Conservation (phyloP, 2,329 filamentous ascomycete species). For the Apiospora kogelbergensis region DNA sequence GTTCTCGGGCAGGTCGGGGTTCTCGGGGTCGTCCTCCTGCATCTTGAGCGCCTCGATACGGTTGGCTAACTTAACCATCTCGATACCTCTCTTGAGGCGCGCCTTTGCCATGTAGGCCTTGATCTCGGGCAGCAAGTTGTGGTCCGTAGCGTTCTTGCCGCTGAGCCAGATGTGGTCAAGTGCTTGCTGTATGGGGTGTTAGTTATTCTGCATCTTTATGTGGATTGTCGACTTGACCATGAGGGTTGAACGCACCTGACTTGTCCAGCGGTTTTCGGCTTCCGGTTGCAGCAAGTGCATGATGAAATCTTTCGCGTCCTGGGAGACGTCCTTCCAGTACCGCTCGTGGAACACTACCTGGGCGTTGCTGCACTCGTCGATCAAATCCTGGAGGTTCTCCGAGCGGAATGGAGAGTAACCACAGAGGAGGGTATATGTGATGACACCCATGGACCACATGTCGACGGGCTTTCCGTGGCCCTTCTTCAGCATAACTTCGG, state of each 20-base stretch:
- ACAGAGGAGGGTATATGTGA: constrained; percentile 96
- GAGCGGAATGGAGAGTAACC: constrained; percentile 98
- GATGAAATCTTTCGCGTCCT: constrained; percentile 96
- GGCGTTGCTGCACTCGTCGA: constrained; percentile 86
- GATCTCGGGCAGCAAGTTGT: constrained; percentile 97
- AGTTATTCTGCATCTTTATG: not conserved
- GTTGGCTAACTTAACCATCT: constrained; percentile 93
- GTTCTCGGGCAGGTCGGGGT: constrained; percentile 70
- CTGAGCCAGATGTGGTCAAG: constrained; percentile 85
- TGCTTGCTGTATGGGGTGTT: constrained; percentile 56
- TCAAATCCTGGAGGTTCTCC: constrained; percentile 88
- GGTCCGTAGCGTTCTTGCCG: constrained; percentile 87
- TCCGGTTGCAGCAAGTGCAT: constrained; percentile 75
- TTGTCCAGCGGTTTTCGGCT: constrained; percentile 74
- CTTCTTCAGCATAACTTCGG: constrained; percentile 96
- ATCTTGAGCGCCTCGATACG: constrained; percentile 93
- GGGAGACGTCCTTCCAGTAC: constrained; percentile 97
- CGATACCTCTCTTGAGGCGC: constrained; percentile 88
- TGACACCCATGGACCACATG: constrained; percentile 99
- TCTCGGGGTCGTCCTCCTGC: constrained; percentile 80
- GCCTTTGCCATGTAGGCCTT: constrained; percentile 90
- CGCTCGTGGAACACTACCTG: constrained; percentile 93
- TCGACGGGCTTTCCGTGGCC: constrained; percentile 98
- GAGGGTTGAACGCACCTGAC: constrained; percentile 57
- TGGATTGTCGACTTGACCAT: constrained; percentile 8